These are phyloP conservation scores for Eutrema japonicum DNA, from an alignment of 345 rosid genomes.

Conservation along the genomic window DNA sequence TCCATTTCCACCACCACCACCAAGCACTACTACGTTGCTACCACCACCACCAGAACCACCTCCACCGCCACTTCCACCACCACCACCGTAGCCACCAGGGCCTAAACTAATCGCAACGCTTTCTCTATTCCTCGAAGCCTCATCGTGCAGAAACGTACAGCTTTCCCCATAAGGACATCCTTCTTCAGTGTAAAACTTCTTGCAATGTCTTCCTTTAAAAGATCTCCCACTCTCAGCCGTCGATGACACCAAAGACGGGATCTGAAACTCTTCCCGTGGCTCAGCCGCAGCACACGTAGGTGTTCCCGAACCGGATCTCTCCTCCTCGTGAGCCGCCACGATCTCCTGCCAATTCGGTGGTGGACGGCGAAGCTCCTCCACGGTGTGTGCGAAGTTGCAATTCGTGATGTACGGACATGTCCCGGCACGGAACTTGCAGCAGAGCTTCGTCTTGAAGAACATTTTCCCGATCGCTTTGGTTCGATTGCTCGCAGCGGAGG, in stretches of 20 bases:
- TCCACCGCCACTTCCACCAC: slow-evolving; percentile 38
- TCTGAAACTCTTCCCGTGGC: slow-evolving; percentile 86
- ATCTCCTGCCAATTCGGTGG: slow-evolving; percentile 96
- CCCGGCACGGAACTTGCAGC: slow-evolving; percentile 72
- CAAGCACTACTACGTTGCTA: slow-evolving; percentile 46
- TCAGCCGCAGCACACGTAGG: slow-evolving; percentile 8
- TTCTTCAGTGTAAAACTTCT: slow-evolving; percentile 94
- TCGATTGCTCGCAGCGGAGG: slow-evolving; percentile 36
- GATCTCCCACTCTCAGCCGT: slow-evolving; percentile 54
- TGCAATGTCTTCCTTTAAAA: slow-evolving; percentile 88
- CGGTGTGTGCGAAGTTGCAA: slow-evolving; percentile 92
- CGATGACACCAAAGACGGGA: slow-evolving; percentile 62
- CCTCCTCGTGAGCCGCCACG: slow-evolving; percentile 55
- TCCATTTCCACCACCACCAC: slow-evolving; percentile 34
- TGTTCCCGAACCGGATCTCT: slow-evolving; percentile 36
- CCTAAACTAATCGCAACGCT: slow-evolving; percentile 96
- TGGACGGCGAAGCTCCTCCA: slow-evolving; percentile 87
- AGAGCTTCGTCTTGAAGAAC: slow-evolving; percentile 86
- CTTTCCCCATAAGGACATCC: slow-evolving; percentile 96
- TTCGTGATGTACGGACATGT: slow-evolving; percentile 77
- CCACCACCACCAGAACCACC: slow-evolving; percentile 35
- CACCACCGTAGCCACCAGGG: slow-evolving; percentile 82
- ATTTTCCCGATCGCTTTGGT: slow-evolving; percentile 67
- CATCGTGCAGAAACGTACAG: slow-evolving; percentile 90
- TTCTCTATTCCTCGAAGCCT: slow-evolving; percentile 91